Base-by-base conservation (phyloP, 495 filamentous ascomycete genomes). In the Lasiosphaeris hirsuta region DNA sequence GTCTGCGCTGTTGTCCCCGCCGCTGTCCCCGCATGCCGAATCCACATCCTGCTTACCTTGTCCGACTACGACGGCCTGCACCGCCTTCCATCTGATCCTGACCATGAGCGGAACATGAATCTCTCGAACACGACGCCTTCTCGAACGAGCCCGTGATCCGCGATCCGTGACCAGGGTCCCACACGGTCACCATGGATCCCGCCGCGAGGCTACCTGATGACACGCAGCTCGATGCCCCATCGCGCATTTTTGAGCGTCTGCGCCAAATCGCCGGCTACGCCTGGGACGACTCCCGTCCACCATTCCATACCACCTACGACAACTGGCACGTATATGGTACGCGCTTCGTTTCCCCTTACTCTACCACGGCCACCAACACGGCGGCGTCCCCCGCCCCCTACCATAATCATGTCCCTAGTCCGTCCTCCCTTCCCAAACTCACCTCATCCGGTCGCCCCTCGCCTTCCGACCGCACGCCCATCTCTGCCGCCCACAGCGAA, bases 251-350 rank as follows among this genome's bases (percentile, higher is more conserved):
- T 56, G 87, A 91, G 73, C 78, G 89, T 45, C 74, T 92, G 61
- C 79, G 81, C 58, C 84, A 88, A 60, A 73, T 92, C 57, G 78
- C 86, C 23, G 87, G 87, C 33, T 92, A 89, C 68, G 84, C 79
- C 11, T 92, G 88, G 88, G 86, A 90, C 72, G 85, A 88, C 57
- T 76, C 81, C 2, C 72, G 73, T 59, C 78, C 77, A 57, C 86
- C 87, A n/a, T 85, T 88, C 63, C 89, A 90, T 72, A 89, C 88
- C n/a, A 88, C 82, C 58, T 92, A 92, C 70, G 86, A 87, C 63
- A 88, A 88, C 71, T 92, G 89, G 77, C 75, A 80, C 51, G 63
- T 79, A 47, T 78, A 69, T 50, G 77, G 77, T 55, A 75, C 75
- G 30, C 69, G 75, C 45, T 77, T 76, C 45, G 67, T 78, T 59